phyloP scores from a whole-genome alignment of 139 green algal genomes.

The Marvania coccoides region DNA sequence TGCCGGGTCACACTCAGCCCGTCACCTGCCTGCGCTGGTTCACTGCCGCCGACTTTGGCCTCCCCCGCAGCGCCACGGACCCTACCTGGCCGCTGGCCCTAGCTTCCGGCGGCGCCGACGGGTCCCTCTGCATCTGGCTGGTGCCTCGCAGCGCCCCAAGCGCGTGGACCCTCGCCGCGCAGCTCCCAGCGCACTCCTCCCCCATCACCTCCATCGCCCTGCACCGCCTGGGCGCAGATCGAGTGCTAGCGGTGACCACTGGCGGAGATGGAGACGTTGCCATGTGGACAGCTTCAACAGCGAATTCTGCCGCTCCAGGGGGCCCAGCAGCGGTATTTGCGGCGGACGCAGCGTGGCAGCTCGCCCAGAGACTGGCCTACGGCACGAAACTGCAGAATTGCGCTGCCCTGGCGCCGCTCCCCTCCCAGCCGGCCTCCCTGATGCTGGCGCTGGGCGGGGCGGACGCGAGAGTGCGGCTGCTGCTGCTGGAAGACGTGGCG shows the following conservation, averaged over 20 bases:
- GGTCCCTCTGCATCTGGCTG: slow-evolving; percentile 52
- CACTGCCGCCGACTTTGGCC: not conserved
- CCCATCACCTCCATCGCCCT: slow-evolving; percentile 44
- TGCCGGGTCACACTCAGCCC: slow-evolving; percentile 61
- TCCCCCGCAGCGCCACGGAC: not conserved
- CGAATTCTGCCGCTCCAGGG: not conserved
- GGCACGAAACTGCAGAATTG: slow-evolving; percentile 55
- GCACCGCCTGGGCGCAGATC: slow-evolving; percentile 14
- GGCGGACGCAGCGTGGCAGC: not conserved
- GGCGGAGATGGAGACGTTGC: slow-evolving; percentile 35
- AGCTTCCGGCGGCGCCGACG: slow-evolving; percentile 49
- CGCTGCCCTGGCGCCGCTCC: slow-evolving; percentile 42
- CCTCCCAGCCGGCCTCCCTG: slow-evolving; percentile 35
- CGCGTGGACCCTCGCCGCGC: slow-evolving; percentile 25
- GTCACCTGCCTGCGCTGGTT: slow-evolving; percentile 79
- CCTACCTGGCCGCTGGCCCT: slow-evolving; percentile 1
- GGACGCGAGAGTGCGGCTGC: slow-evolving; percentile 53
- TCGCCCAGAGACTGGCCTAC: slow-evolving; percentile 1
- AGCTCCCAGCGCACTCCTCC: slow-evolving; percentile 33
- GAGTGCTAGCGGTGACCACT: slow-evolving; percentile 43
- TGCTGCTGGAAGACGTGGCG: slow-evolving; percentile 23
- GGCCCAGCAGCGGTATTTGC: not conserved
- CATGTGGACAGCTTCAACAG: slow-evolving; percentile 44
- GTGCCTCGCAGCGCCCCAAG: not conserved
- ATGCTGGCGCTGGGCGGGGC: slow-evolving; percentile 70